Evolutionary conservation across 2,329 filamentous ascomycete genomes (phyloP), one percentile per base, ranked within the genome.

Genomic region (Tolypocladium tundrense): DNA sequence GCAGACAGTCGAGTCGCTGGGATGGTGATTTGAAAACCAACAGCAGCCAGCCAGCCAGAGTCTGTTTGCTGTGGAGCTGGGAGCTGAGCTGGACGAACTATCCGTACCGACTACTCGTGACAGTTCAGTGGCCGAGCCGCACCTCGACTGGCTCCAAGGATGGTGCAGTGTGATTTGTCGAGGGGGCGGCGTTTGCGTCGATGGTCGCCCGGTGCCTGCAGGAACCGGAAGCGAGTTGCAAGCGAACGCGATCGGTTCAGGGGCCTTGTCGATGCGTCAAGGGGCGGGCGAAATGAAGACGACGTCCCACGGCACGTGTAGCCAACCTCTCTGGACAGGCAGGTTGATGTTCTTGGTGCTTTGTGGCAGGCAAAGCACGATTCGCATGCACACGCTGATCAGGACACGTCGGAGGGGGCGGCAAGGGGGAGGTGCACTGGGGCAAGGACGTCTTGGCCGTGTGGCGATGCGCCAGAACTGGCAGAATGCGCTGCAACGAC

Each of bases 401-500:
- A 50, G 45, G 27, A 33, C 45, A 16, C 8, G 27, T 9, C 45
- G 45, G 45, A 50, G 27, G 45, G 45, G 45, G 45, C 45, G 45
- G 45, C 45, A 33, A 50, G 14, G 43, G 43, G 43, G 43, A 13
- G 24, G 43, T 21, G 24, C 11, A 4, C 13, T 3, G 24, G 45
- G 37, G 13, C 27, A 31, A 14, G 24, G 24, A 27, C 45, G 27
- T 35, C 31, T 35, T 51, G 48, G 48, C 31, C 33, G 53, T 42
- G 53, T 54, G 53, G 40, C 60, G 65, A 70, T 67, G 27, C 37
- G 31, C 40, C 40, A 42, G 40, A 2, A 19, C 3, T 10, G 19
- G 40, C 40, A 35, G n/a, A 24, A 7, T 4, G 27, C 45, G 45
- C 45, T 33, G 45, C 45, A 11, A 50, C 11, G 45, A 33, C 45